Conservation (phyloP, 306 rosid genomes). For the Prinsepia uniflora region DNA sequence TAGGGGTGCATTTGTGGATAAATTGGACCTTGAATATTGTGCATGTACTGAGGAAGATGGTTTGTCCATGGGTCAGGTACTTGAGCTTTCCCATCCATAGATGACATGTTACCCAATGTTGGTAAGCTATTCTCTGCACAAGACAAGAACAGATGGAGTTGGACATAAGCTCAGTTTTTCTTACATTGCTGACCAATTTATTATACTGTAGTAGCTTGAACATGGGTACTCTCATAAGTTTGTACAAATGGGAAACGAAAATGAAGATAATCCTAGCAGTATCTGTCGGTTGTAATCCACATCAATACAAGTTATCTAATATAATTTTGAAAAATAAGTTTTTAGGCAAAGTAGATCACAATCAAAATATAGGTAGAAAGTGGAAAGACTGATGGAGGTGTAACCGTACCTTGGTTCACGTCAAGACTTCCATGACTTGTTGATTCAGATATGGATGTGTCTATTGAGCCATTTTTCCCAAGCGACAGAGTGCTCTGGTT, state of each 20-base stretch:
- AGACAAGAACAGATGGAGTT: background rate
- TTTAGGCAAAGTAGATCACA: constrained; percentile 3
- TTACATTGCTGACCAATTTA: background rate
- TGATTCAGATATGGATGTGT: constrained; percentile 60
- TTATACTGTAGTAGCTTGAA: background rate
- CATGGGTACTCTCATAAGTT: background rate
- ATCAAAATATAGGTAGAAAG: background rate
- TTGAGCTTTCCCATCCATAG: constrained; percentile 63
- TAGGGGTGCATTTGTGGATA: constrained; percentile 78
- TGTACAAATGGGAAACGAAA: constrained; percentile 1
- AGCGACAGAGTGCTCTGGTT: constrained; percentile 26
- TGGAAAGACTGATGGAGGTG: background rate
- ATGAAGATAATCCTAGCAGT: background rate
- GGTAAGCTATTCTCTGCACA: constrained; percentile 55
- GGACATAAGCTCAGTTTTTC: background rate
- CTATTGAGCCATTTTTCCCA: constrained; percentile 47
- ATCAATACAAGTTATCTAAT: background rate
- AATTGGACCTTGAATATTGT: constrained; percentile 76
- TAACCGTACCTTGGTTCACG: constrained; percentile 62
- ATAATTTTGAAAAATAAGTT: background rate
- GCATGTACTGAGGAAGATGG: constrained; percentile 70
- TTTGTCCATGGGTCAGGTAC: constrained; percentile 67
- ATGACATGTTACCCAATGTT: constrained; percentile 41
- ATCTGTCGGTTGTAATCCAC: background rate
- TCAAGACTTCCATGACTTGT: constrained; percentile 86